Evolutionary conservation across 164 flowering plant species (phyloP).

Genomic region (Tetracentron sinense): DNA sequence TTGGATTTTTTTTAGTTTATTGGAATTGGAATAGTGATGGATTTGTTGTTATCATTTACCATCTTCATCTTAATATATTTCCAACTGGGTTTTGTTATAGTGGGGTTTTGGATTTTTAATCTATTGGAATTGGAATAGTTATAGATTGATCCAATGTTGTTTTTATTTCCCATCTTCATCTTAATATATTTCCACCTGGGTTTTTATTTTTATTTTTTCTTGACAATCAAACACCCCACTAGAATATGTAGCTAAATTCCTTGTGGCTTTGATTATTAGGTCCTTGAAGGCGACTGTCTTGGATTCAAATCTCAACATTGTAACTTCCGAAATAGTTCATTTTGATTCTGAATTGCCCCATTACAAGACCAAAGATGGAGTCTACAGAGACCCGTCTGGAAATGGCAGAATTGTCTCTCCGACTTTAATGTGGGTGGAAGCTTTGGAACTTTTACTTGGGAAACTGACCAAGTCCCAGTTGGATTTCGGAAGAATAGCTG

Average conservation of each 20-base stretch:
- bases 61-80: background rate
- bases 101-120: background rate
- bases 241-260: background rate
- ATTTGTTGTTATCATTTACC: background rate
- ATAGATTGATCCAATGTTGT: too few relatives aligned
- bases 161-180: background rate
- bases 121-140: background rate
- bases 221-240: background rate
- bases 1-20: background rate
- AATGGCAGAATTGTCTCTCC: constrained; percentile 93
- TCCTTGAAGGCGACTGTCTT: constrained; percentile 91
- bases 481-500: constrained; percentile 65
- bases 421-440: constrained; percentile 94
- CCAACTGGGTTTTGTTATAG: background rate
- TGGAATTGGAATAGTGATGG: background rate
- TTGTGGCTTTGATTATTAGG: constrained; percentile 33
- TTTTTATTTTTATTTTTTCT: background rate
- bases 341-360: constrained; percentile 87
- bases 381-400: constrained; percentile 56
- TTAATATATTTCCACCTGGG: background rate
- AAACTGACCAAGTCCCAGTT: constrained; percentile 49
- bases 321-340: constrained; percentile 57
- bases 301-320: constrained; percentile 67
- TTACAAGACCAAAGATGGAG: constrained; percentile 89
- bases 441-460: constrained; percentile 67